Conservation (phyloP, 2,329 filamentous ascomycete genomes). For the Xylariales sp. region DNA sequence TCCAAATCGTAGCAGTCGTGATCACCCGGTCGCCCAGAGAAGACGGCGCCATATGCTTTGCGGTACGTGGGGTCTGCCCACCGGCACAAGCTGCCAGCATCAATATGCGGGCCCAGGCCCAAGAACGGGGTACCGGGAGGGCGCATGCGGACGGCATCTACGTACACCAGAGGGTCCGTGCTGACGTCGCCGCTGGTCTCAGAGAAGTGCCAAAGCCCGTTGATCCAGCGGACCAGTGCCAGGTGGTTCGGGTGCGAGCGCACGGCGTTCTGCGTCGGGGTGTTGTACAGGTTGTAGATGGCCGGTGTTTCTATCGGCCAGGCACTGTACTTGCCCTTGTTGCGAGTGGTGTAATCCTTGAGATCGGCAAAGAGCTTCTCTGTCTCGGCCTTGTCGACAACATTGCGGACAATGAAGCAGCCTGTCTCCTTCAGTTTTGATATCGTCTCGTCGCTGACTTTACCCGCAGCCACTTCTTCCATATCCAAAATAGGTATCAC, state of each 20-base stretch:
- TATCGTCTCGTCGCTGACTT: not conserved
- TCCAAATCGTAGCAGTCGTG: conserved; percentile 26
- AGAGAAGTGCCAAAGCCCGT: not conserved
- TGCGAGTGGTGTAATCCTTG: not conserved
- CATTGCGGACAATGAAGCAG: not conserved
- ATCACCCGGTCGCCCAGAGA: conserved; percentile 23
- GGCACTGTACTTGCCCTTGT: not conserved
- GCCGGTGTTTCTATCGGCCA: not conserved
- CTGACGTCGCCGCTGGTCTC: not conserved
- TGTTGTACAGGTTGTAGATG: not conserved
- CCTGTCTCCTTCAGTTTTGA: not conserved
- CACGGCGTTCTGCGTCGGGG: not conserved
- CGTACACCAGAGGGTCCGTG: conserved; percentile 5
- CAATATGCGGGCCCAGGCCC: conserved; percentile 31
- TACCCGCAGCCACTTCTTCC: not conserved
- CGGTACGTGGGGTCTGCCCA: conserved; percentile 29
- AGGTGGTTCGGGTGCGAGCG: not conserved
- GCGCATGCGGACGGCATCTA: conserved; percentile 11
- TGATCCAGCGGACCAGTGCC: not conserved
- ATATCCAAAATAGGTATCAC: not conserved
- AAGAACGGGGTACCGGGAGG: conserved; percentile 23
- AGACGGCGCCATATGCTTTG: conserved; percentile 24
- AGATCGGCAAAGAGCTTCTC: not conserved
- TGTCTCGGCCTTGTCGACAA: not conserved
- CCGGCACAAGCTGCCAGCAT: conserved; percentile 29